Evolutionary conservation across 2,329 filamentous ascomycete species (phyloP).

Genomic region (Malbranchea zuffiana): DNA sequence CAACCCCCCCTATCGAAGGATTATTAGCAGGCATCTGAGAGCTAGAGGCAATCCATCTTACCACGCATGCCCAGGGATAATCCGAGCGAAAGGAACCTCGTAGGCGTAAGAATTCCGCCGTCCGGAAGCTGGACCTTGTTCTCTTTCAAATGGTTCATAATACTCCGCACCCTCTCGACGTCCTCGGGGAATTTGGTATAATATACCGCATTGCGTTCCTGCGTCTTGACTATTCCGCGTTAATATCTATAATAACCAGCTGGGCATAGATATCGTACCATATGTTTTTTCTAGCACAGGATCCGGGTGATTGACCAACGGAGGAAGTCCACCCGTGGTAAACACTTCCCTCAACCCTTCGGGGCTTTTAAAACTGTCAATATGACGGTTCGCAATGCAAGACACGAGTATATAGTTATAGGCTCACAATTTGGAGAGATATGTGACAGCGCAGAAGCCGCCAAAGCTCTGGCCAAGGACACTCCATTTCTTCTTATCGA

Average conservation of each 20-base stretch:
- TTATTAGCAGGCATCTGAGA: neutral
- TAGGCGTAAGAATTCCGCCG: slow-evolving; percentile 61
- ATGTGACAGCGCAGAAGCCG: slow-evolving; percentile 74
- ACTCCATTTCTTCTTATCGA: slow-evolving; percentile 66
- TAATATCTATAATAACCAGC: neutral
- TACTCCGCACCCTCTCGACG: slow-evolving; percentile 51
- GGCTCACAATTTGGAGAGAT: slow-evolving; percentile 60
- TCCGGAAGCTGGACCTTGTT: slow-evolving; percentile 56
- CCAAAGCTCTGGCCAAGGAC: slow-evolving; percentile 87
- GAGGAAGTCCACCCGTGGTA: slow-evolving; percentile 71
- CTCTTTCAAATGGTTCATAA: slow-evolving; percentile 54
- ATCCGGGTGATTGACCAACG: slow-evolving; percentile 59
- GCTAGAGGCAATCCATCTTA: slow-evolving; percentile 19
- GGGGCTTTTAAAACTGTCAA: slow-evolving; percentile 39
- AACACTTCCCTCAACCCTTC: slow-evolving; percentile 73
- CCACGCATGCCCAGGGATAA: slow-evolving; percentile 67
- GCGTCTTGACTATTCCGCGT: slow-evolving; percentile 44
- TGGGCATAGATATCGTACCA: slow-evolving; percentile 21
- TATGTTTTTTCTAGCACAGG: slow-evolving; percentile 66
- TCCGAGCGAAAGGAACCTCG: slow-evolving; percentile 66
- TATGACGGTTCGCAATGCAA: neutral
- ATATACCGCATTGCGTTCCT: slow-evolving; percentile 63
- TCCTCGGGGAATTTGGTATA: slow-evolving; percentile 82
- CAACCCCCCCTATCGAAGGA: slow-evolving; percentile 48
- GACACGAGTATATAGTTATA: neutral